Evolutionary conservation across 23 red algal species (phyloP).

Genomic region (Cyanidioschyzon merolae): DNA sequence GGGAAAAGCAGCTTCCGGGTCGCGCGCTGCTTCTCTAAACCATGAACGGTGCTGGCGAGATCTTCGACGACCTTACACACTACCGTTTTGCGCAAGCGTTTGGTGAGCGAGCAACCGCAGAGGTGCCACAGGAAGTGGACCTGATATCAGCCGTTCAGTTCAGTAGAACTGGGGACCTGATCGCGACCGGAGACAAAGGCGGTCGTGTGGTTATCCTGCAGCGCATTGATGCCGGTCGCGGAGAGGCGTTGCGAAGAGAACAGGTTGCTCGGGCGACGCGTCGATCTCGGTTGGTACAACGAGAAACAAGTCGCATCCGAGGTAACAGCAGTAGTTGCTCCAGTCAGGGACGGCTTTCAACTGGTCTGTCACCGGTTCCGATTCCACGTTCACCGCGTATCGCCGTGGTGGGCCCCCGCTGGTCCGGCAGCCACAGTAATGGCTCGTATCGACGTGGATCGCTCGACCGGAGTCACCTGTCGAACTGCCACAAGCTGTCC

Average conservation of each 20-base stretch:
- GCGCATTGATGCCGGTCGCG: constrained; percentile 17
- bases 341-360: neutral
- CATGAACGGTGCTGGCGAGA: neutral
- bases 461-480: neutral
- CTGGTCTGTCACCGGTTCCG: neutral
- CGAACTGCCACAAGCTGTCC: neutral
- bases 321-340: neutral
- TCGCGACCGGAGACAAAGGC: constrained; percentile 64
- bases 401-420: neutral
- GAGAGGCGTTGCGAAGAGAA: constrained; percentile 7
- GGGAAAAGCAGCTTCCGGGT: too few relatives aligned
- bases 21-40: too few relatives aligned
- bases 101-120: constrained; percentile 32
- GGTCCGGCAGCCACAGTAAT: neutral
- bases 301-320: neutral
- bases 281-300: neutral
- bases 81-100: constrained; percentile 69
- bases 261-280: constrained; percentile 7
- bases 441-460: neutral
- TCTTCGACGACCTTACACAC: constrained; percentile 22
- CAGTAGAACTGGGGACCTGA: constrained; percentile 33
- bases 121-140: constrained; percentile 39
- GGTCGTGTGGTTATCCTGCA: constrained; percentile 58
- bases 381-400: constrained; percentile 13
- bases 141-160: constrained; percentile 62